A percentile compares a stretch with the other conserved stretches of the same genome.
phyloP scores from a whole-genome alignment of 2,329 filamentous ascomycete genomes.

The Epichloe amarillans region DNA sequence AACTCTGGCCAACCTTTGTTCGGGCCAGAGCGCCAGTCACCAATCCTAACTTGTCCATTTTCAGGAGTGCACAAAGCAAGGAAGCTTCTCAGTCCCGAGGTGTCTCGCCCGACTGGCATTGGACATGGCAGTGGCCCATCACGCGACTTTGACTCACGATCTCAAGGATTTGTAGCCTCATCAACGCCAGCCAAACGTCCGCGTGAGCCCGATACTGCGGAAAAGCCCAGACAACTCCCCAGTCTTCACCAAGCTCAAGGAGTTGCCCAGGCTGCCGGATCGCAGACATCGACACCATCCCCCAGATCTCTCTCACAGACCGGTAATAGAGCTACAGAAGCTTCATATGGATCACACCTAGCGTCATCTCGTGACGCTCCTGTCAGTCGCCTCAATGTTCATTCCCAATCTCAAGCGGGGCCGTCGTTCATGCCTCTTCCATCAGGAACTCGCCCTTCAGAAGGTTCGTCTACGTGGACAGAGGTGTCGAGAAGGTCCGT shows the following conservation, averaged over 20 bases:
- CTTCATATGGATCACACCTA: slow-evolving; percentile 12
- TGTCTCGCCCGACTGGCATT: slow-evolving; percentile 16
- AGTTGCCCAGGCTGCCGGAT: slow-evolving; percentile 11
- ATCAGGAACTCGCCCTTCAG: slow-evolving; percentile 9
- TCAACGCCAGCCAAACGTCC: slow-evolving; percentile 20
- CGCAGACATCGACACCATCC: slow-evolving; percentile 12
- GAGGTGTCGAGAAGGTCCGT: slow-evolving; percentile 20
- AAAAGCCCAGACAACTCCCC: slow-evolving; percentile 15
- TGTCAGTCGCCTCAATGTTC: slow-evolving; percentile 8
- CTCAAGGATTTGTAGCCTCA: slow-evolving; percentile 9
- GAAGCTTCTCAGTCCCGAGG: slow-evolving; percentile 19
- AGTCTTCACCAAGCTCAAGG: slow-evolving; percentile 14
- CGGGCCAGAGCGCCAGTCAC: slow-evolving; percentile 21
- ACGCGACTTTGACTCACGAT: slow-evolving; percentile 14
- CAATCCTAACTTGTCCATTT: slow-evolving; percentile 18
- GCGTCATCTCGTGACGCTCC: slow-evolving; percentile 11
- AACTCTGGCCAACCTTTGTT: neutral
- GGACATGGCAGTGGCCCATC: slow-evolving; percentile 11
- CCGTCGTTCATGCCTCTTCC: slow-evolving; percentile 12
- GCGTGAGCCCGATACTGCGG: slow-evolving; percentile 15
- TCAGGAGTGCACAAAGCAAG: slow-evolving; percentile 16
- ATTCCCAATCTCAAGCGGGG: slow-evolving; percentile 12
- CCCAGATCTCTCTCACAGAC: slow-evolving; percentile 26
- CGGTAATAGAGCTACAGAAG: slow-evolving; percentile 12
- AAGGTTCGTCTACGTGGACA: slow-evolving; percentile 17